Percentiles rank a stretch among this genome's conserved stretches.
These are phyloP conservation scores for Trametopsis cervina DNA, from an alignment of 768 basidiomycete species.

Conservation along the genomic window DNA sequence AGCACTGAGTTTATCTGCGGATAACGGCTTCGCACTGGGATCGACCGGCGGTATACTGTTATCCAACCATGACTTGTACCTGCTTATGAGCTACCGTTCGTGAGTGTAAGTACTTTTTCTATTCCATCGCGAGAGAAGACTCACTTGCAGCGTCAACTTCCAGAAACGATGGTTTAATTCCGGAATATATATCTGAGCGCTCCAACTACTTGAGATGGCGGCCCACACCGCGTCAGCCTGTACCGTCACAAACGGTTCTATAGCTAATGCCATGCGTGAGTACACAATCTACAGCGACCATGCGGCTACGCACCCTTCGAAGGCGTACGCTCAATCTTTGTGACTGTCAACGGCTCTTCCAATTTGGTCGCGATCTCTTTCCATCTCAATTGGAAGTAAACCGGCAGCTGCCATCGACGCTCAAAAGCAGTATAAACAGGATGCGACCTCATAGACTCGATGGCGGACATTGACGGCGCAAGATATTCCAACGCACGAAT, in stretches of 20 bases:
- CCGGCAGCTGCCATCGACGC: conserved; percentile 89
- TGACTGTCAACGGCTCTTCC: conserved; percentile 55
- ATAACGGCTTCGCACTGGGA: no score
- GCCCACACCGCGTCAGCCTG: conserved; percentile 67
- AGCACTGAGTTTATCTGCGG: no score
- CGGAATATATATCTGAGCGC: conserved; percentile 75
- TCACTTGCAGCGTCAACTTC: conserved; percentile 84
- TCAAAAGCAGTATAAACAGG: conserved; percentile 67
- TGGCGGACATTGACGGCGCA: conserved; percentile 66
- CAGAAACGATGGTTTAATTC: conserved; percentile 84
- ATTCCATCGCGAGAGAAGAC: no score
- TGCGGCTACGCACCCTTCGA: conserved; percentile 34
- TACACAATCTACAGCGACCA: background rate
- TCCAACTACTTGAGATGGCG: conserved; percentile 81
- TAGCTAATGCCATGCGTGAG: conserved; percentile 10
- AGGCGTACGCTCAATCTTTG: conserved; percentile 34
- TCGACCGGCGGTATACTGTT: conserved; percentile 41
- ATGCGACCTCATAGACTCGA: conserved; percentile 67
- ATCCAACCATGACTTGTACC: conserved; percentile 78
- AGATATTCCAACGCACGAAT: conserved; percentile 75
- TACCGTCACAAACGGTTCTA: conserved; percentile 40
- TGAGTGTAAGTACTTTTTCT: background rate
- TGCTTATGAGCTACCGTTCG: conserved; percentile 58
- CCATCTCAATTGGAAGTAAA: conserved; percentile 97
- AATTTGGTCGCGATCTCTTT: conserved; percentile 81